Base-by-base conservation (phyloP, 768 basidiomycete species). In the Psilocybe cyanescens region DNA sequence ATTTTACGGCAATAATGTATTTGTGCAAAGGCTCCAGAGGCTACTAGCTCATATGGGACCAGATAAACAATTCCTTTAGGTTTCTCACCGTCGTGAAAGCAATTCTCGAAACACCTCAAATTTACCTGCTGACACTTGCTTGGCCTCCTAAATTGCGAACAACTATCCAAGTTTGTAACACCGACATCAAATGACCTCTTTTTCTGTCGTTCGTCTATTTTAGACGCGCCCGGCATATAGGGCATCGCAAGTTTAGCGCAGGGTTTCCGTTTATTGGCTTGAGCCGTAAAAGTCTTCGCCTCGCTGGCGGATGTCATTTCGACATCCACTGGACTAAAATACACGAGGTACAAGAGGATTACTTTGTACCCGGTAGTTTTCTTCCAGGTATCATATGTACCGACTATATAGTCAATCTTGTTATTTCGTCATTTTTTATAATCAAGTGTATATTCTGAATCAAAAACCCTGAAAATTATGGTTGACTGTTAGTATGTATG, bases 111-210 rank as follows among this genome's bases (percentile, higher is more conserved):
- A 3, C 8, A 31, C 59, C 47, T 47, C 28, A 29, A 41, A 6
- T 12, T 29, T 28, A 60, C 35, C 59, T 55, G 54, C 53, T 60
- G 59, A 60, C 54, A 35, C n/a, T n/a, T 5, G 17, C 33, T 49
- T 14, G 39, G 54, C 59, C 59, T 60, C 52, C 55, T 28, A 60
- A 60, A 60, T 50, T 30, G 59, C 59, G 59, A 55, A 28, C n/a
- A 35, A 49, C 12, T 24, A 11, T 50, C 8, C 8, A 24, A 39
- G 52, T 48, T 60, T 55, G 53, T 54, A 29, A 37, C 35, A 53
- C 39, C n/a, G 54, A 48, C 19, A 29, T 60, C 59, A 60, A 60
- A 54, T 60, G 59, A 60, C 59, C 59, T 35, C 37, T 19, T 29
- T 39, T 29, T 39, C 41, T 31, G 19, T 52, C 45, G 8, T 16